These are phyloP conservation scores for Candida smagusa DNA, from an alignment of 1,139 yeast species.

Conservation along the genomic window DNA sequence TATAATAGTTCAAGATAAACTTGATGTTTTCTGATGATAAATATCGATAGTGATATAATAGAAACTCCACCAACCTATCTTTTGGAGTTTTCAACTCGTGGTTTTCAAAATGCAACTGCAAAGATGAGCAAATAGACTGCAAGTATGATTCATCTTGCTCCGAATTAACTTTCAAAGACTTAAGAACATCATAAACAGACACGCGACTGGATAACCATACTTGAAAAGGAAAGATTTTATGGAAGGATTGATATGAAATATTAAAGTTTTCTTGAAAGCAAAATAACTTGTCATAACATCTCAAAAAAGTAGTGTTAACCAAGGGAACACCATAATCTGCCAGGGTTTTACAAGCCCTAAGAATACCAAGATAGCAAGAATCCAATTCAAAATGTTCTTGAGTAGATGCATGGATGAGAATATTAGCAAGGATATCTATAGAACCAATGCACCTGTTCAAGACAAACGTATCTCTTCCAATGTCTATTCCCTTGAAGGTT, in stretches of 20 bases:
- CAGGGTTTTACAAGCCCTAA: slow-evolving; percentile 23
- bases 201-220: slow-evolving; percentile 43
- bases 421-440: slow-evolving; percentile 24
- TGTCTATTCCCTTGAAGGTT: slow-evolving; percentile 9
- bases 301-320: slow-evolving; percentile 30
- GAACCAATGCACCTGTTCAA: slow-evolving; percentile 51
- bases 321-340: slow-evolving; percentile 26
- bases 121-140: slow-evolving; percentile 34
- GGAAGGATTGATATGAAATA: slow-evolving; percentile 14
- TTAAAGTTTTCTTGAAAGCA: slow-evolving; percentile 17
- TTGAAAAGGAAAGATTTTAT: slow-evolving; percentile 37
- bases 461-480: slow-evolving; percentile 5
- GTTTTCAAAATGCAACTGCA: slow-evolving; percentile 31
- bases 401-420: slow-evolving; percentile 17
- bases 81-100: slow-evolving; percentile 44
- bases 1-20: slow-evolving; percentile 46
- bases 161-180: slow-evolving; percentile 19
- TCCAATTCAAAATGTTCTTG: slow-evolving; percentile 16
- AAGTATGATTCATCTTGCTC: slow-evolving; percentile 34
- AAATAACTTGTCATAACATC: slow-evolving; percentile 33
- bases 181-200: slow-evolving; percentile 40
- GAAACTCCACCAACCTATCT: slow-evolving; percentile 42
- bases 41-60: slow-evolving; percentile 34
- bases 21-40: slow-evolving; percentile 35
- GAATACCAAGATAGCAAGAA: slow-evolving; percentile 19